phyloP scores from a whole-genome alignment of 768 basidiomycete species.

The Tulasnella sp. region DNA sequence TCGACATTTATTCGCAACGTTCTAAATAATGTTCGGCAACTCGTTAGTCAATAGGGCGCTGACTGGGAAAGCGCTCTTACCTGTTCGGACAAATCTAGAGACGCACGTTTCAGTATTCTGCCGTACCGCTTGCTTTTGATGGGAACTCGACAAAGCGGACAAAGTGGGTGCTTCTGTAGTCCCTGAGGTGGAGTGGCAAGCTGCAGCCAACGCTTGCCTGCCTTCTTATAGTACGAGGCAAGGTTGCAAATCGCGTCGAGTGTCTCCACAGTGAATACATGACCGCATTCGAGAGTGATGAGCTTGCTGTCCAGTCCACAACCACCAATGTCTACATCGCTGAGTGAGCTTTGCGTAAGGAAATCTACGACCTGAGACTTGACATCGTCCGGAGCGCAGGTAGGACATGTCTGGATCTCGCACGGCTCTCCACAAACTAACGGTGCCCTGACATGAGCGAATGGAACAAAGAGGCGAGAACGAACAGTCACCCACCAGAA shows the following conservation, averaged over 20 bases:
- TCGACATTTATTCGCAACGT: neutral
- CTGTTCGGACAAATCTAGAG: conserved; percentile 37
- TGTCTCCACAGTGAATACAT: conserved; percentile 65
- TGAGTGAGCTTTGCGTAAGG: conserved; percentile 44
- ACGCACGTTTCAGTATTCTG: conserved; percentile 51
- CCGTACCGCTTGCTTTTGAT: conserved; percentile 56
- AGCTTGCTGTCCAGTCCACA: conserved; percentile 42
- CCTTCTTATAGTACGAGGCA: conserved; percentile 42
- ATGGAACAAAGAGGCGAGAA: too few species aligned
- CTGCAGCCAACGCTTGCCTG: conserved; percentile 38
- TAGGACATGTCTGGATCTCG: conserved; percentile 44
- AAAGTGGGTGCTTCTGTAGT: conserved; percentile 43
- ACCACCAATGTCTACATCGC: conserved; percentile 34
- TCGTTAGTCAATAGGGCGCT: neutral
- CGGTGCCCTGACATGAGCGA: neutral
- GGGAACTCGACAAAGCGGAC: conserved; percentile 53
- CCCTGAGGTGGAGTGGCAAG: conserved; percentile 37
- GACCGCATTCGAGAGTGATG: conserved; percentile 56
- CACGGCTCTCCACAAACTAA: conserved; percentile 65
- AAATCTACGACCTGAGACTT: conserved; percentile 48
- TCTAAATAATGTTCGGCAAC: neutral
- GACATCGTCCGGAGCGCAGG: conserved; percentile 39
- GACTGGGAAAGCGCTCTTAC: neutral
- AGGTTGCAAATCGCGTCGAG: conserved; percentile 56
- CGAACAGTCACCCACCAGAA: conserved; percentile 41